Evolutionary conservation across 805 yeast species (phyloP), one percentile per base, ranked within the genome.

Genomic region (Clavispora carvajalis): DNA sequence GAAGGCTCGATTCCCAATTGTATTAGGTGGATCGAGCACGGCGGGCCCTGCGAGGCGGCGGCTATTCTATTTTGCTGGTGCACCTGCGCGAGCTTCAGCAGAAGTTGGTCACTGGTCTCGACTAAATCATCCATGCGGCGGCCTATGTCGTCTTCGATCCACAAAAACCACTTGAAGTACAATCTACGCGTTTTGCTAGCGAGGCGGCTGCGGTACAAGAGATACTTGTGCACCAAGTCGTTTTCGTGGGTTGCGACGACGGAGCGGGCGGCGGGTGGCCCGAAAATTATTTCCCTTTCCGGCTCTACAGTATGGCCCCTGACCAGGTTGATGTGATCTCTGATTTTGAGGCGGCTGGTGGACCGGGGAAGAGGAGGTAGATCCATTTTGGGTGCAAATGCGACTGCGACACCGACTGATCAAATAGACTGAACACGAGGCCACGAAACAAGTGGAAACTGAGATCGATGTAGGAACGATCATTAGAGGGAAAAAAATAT

Each of bases 61-160:
- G 33, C 21, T 22, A 7, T 36, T 18, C 22, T 15, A 17, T 24
- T 35, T 18, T 15, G 31, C 8, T 19, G 31, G 11, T 24, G 29
- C 23, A 35, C 29, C 31, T 25, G 22, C 22, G 11, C n/a, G 8
- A 37, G 16, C 6, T 13, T 21, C 15, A 5, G 29, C 9, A n/a
- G 11, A 12, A 37, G 22, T 24, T 37, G 39, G 22, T n/a, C 12
- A 3, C n/a, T 17, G 23, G 35, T 30, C 36, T 33, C 23, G 17
- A 31, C 33, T 38, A 16, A 30, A 34, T 13, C 48, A 24, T 21
- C 39, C 46, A 17, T 35, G 16, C 15, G 34, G 38, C 30, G 37
- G 9, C 36, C 23, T 8, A 21, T 22, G n/a, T 22, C 37, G 22
- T 19, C 19, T 18, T 36, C 33, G 16, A 19, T 16, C 39, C 34